Base-by-base conservation (phyloP, 441 rosid species). In the Aleurites moluccanus region DNA sequence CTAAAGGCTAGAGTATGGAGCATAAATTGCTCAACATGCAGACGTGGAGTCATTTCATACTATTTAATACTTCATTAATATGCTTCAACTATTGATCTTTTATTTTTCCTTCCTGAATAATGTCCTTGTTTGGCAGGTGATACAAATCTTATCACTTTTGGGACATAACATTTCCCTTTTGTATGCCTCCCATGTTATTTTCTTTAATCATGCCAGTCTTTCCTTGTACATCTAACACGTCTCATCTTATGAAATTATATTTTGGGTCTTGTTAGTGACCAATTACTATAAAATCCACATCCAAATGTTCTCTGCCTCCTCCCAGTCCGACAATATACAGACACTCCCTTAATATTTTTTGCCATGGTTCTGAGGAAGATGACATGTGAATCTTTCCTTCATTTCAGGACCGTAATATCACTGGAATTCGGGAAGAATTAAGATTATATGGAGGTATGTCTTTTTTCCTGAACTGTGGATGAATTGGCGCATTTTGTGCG, bases 361-460 rank as follows among this genome's bases (percentile, higher is more conserved):
- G 52, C 20, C 42, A 38, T 67, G 64, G 72, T 49, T 52, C 60
- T 56, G 33, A 64, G 72, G 64, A 23, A 65, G 56, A 67, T 57
- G 59, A 69, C 44, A n/a, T 21, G 21, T 21, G 10, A 52, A n/a
- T n/a, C n/a, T 71, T 69, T 44, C 67, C 40, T 53, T 8, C 52
- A 40, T 75, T 80, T 67, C 83, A 90, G 93, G 79, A 83, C 21
- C 87, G 94, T 64, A 88, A 60, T 21, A 63, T 88, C 78, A 82
- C 80, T 47, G 85, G 87, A 73, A 83, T 90, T 71, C 83, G 73
- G 70, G 84, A 83, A 69, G 83, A 77, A 69, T 10, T 69, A 16
- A 66, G 61, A 70, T 70, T 67, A 74, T 72, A 80, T 57, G 75
- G 50, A 85, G 92, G 93, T 91, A 78, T 66, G 80, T 80, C 65